phyloP scores from a whole-genome alignment of 78 protist genomes.

The Pigoraptor vietnamica region DNA sequence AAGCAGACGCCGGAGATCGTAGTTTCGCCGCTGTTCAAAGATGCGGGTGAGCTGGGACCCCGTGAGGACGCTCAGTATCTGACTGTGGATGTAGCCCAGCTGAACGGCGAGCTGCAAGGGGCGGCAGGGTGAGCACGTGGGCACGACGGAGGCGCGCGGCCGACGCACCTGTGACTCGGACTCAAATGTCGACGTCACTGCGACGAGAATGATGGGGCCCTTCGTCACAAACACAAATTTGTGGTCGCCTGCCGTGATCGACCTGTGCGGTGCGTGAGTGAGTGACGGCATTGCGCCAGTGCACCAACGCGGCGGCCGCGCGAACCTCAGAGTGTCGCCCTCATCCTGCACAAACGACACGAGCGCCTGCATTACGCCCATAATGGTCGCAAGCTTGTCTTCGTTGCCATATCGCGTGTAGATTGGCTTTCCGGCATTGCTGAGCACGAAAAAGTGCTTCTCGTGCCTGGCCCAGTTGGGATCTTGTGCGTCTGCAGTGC shows the following conservation, averaged over 20 bases:
- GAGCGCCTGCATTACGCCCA: constrained; percentile 15
- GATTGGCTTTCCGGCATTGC: constrained; percentile 23
- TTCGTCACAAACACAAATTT: not conserved
- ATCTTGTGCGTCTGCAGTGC: not conserved
- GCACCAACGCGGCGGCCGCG: too few species aligned
- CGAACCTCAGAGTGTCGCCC: not conserved
- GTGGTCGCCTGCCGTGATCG: not conserved
- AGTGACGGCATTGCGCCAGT: not conserved
- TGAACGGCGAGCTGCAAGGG: not conserved
- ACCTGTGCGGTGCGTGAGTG: not conserved
- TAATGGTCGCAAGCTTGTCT: not conserved
- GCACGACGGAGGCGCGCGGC: too few species aligned
- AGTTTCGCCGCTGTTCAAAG: constrained; percentile 1
- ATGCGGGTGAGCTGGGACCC: not conserved
- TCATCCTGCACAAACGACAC: constrained; percentile 2
- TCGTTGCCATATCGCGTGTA: constrained; percentile 28
- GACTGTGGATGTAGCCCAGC: not conserved
- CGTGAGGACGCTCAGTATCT: not conserved
- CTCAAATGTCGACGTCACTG: not conserved
- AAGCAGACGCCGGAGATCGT: not conserved
- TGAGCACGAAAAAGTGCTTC: constrained; percentile 28
- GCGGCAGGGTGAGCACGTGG: not conserved
- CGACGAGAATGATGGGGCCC: not conserved
- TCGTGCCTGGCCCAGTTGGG: constrained; percentile 5
- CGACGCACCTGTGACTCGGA: not conserved